A percentile compares a stretch with the other conserved stretches of the same genome.
Evolutionary conservation across 768 basidiomycete genomes (phyloP).

Genomic region (Rhodosporidiobolus odoratus): DNA sequence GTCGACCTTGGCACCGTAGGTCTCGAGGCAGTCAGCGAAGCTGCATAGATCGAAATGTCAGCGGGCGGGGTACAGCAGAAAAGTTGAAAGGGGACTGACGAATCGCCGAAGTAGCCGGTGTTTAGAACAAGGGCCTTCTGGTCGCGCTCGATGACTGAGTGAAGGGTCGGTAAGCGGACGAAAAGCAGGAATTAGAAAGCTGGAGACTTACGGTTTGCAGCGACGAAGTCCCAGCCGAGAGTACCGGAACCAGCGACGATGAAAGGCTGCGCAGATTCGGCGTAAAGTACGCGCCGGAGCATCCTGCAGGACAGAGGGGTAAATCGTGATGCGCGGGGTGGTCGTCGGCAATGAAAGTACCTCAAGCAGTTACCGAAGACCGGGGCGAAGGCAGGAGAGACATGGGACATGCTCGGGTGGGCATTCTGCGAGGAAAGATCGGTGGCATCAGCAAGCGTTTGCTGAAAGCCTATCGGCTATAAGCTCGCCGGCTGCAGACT

Average conservation of each 20-base stretch:
- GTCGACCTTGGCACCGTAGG: slow-evolving; percentile 82
- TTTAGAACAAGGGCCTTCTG: slow-evolving; percentile 76
- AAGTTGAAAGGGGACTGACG: slow-evolving; percentile 54
- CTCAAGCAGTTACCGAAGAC: slow-evolving; percentile 77
- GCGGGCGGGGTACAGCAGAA: neutral
- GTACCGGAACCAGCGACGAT: slow-evolving; percentile 91
- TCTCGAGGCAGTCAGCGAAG: slow-evolving; percentile 53
- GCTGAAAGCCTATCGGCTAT: neutral
- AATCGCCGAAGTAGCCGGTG: slow-evolving; percentile 90
- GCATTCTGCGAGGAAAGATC: slow-evolving; percentile 60
- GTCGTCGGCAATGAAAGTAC: slow-evolving; percentile 60
- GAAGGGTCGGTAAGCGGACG: neutral
- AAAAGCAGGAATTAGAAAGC: neutral
- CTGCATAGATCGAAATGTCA: slow-evolving; percentile 4
- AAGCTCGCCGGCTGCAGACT: neutral
- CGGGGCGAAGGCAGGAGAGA: slow-evolving; percentile 78
- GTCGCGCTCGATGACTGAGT: slow-evolving; percentile 59
- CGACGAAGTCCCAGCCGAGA: slow-evolving; percentile 77
- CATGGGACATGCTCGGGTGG: slow-evolving; percentile 62
- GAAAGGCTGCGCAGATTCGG: slow-evolving; percentile 78
- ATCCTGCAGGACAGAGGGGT: neutral
- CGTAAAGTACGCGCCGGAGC: slow-evolving; percentile 61
- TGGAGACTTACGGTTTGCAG: slow-evolving; percentile 57
- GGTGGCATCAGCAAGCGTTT: too few species aligned
- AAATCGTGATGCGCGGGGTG: neutral